Evolutionary conservation across 257 asterid genomes (phyloP).

Genomic region (Nicotiana knightiana): DNA sequence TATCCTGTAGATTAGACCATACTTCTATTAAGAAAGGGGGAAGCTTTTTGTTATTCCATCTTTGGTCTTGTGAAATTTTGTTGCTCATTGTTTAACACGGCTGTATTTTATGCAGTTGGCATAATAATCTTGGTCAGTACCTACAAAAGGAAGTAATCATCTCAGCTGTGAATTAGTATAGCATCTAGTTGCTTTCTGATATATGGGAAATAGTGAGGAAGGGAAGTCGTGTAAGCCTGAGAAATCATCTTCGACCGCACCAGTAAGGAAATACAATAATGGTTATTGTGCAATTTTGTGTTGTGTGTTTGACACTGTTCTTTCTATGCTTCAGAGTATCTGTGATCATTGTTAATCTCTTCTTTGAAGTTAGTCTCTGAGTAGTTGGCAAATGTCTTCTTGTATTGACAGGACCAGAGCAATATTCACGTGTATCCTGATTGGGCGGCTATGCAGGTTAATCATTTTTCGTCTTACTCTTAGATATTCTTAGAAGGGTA

Average conservation of each 20-base stretch:
- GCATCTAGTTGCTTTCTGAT: not conserved
- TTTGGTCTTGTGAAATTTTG: not conserved
- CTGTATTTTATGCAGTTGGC: not conserved
- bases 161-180: not conserved
- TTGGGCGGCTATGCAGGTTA: constrained; percentile 96
- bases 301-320: not conserved
- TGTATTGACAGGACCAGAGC: constrained; percentile 65
- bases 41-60: not conserved
- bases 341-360: not conserved
- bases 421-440: constrained; percentile 71
- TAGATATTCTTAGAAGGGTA: not conserved
- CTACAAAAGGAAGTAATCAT: not conserved
- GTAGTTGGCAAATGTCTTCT: not conserved
- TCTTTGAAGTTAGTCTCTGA: constrained; percentile 10
- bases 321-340: not conserved
- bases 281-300: not conserved
- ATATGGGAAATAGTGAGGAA: constrained; percentile 78
- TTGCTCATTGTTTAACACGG: not conserved
- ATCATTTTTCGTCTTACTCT: not conserved
- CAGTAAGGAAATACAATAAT: constrained; percentile 32
- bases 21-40: not conserved
- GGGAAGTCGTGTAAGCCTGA: constrained; percentile 51
- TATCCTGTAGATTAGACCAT: not conserved
- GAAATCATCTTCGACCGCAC: constrained; percentile 45
- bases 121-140: not conserved